Conservation (phyloP, 1,284 basidiomycete species). For the Tylopilus sp. region DNA sequence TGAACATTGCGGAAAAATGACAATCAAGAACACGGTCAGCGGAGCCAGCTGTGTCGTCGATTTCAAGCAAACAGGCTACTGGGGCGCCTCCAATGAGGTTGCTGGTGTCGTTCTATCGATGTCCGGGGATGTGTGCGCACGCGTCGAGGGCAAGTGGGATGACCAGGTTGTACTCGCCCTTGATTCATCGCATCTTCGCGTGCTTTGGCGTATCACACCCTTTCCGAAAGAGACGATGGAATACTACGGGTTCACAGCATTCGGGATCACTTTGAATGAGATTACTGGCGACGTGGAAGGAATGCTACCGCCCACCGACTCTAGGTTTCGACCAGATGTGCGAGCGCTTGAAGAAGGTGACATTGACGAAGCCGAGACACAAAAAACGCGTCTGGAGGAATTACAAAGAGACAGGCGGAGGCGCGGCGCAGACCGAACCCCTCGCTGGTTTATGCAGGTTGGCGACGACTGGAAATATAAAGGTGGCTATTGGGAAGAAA, state of each 20-base stretch:
- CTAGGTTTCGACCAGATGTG: slow-evolving; percentile 81
- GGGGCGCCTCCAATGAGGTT: slow-evolving; percentile 73
- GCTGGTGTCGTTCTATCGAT: slow-evolving; percentile 55
- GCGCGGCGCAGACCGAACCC: slow-evolving; percentile 49
- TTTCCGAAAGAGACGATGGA: slow-evolving; percentile 71
- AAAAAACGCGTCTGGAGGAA: slow-evolving; percentile 75
- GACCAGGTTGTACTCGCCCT: slow-evolving; percentile 65
- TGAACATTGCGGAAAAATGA: slow-evolving; percentile 74
- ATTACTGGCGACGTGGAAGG: slow-evolving; percentile 65
- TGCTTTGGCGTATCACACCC: slow-evolving; percentile 70
- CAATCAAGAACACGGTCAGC: slow-evolving; percentile 58
- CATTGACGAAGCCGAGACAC: slow-evolving; percentile 67
- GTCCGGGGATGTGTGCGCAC: slow-evolving; percentile 50
- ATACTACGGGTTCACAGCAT: slow-evolving; percentile 80
- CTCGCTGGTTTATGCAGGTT: slow-evolving; percentile 68
- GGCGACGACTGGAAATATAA: slow-evolving; percentile 71
- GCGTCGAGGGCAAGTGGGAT: slow-evolving; percentile 81
- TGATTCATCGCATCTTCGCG: slow-evolving; percentile 62
- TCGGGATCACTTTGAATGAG: slow-evolving; percentile 79
- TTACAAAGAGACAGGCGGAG: slow-evolving; percentile 63
- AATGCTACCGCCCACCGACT: slow-evolving; percentile 78
- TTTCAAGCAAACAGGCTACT: slow-evolving; percentile 83
- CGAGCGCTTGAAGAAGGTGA: slow-evolving; percentile 81
- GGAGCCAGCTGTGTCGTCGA: slow-evolving; percentile 61
- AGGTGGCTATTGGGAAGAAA: slow-evolving; percentile 81